Percentiles rank a stretch among this genome's conserved stretches.
phyloP scores from a whole-genome alignment of 1,139 yeast species.

The Kodamaea arcana region DNA sequence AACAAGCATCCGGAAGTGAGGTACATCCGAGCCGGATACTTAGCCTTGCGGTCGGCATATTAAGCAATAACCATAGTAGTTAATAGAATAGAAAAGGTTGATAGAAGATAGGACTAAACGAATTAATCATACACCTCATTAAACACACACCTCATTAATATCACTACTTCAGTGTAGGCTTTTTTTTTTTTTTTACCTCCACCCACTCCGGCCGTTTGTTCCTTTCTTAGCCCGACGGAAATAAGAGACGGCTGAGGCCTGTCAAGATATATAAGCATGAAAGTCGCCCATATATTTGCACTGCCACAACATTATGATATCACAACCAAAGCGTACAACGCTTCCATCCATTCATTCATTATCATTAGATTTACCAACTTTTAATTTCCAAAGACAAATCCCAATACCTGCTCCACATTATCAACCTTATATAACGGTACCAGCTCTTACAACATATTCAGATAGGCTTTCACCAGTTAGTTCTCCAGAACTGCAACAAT shows the following conservation, averaged over 20 bases:
- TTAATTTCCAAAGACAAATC: constrained; percentile 6
- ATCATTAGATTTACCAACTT: constrained; percentile 23
- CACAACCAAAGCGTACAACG: constrained; percentile 7
- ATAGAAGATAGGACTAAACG: too few relatives aligned
- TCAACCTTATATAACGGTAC: constrained; percentile 5
- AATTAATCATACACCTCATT: too few relatives aligned
- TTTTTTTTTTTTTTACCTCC: too few relatives aligned
- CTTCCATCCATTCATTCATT: constrained; percentile 28
- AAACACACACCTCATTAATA: too few relatives aligned
- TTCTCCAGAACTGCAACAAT: not conserved
- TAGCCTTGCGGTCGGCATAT: not conserved
- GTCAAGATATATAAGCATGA: not conserved
- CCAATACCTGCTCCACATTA: constrained; percentile 8
- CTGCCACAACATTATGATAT: not conserved
- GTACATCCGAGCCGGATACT: constrained; percentile 1
- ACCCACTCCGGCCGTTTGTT: too few relatives aligned
- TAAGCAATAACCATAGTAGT: too few relatives aligned
- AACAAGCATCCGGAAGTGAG: constrained; percentile 1
- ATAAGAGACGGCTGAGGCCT: not conserved
- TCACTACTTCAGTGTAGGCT: too few relatives aligned
- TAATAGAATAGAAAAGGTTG: too few relatives aligned
- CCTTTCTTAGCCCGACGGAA: too few relatives aligned
- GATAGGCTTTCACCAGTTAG: not conserved
- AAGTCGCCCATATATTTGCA: not conserved
- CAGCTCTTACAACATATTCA: constrained; percentile 3